These are phyloP conservation scores for Pulveroboletus sp. DNA, from an alignment of 768 basidiomycete genomes.

Conservation along the genomic window DNA sequence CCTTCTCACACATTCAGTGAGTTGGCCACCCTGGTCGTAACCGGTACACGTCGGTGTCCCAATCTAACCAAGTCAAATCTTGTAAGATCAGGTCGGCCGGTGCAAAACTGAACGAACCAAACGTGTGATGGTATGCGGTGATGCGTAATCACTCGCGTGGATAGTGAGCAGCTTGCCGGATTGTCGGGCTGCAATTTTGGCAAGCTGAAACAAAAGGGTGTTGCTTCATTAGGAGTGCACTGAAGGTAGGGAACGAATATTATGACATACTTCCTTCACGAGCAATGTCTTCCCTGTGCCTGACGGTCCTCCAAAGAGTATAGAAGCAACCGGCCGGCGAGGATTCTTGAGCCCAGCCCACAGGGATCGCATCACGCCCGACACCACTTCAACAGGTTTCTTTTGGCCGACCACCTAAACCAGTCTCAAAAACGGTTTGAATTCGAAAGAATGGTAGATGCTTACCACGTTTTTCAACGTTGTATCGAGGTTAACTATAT, in stretches of 20 bases:
- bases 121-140: constrained; percentile 40
- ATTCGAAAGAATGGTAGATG: too few species aligned
- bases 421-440: background rate
- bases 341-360: constrained; percentile 44
- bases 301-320: constrained; percentile 40
- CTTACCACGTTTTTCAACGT: too few species aligned
- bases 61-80: constrained; percentile 21
- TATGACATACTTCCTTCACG: constrained; percentile 30
- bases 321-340: constrained; percentile 42
- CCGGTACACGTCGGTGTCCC: constrained; percentile 37
- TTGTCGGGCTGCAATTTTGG: constrained; percentile 43
- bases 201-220: constrained; percentile 22
- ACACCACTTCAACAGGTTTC: constrained; percentile 42
- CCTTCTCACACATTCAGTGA: constrained; percentile 43
- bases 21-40: constrained; percentile 40
- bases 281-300: constrained; percentile 41
- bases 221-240: too few species aligned
- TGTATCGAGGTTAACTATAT: too few species aligned
- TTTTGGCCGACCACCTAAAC: constrained; percentile 31
- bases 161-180: constrained; percentile 39
- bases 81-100: too few species aligned
- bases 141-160: constrained; percentile 45
- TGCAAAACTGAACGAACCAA: too few species aligned
- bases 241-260: too few species aligned
- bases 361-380: constrained; percentile 45